A percentile compares a stretch with the other conserved stretches of the same genome.
These are phyloP conservation scores for Fusarium nelsonii DNA, from an alignment of 2,329 filamentous ascomycete species.

Conservation along the genomic window DNA sequence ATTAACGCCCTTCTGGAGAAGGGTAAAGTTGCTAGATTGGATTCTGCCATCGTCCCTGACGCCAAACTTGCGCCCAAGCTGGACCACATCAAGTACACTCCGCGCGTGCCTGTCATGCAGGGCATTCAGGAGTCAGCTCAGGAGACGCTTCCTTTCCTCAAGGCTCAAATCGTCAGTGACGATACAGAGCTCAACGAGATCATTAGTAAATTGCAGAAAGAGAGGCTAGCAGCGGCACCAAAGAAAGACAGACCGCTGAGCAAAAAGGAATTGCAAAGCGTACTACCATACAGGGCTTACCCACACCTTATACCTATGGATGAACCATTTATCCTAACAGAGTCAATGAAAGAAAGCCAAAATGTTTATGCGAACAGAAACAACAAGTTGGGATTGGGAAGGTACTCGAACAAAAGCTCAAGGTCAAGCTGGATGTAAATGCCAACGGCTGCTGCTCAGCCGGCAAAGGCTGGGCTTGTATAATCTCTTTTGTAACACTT, in stretches of 20 bases:
- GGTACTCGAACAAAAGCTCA: constrained; percentile 39
- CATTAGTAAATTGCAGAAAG: constrained; percentile 69
- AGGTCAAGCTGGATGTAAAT: constrained; percentile 47
- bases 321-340: constrained; percentile 54
- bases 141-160: constrained; percentile 73
- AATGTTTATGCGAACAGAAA: constrained; percentile 41
- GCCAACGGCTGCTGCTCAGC: not conserved
- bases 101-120: constrained; percentile 84
- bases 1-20: constrained; percentile 83
- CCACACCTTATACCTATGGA: constrained; percentile 53
- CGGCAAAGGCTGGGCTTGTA: constrained; percentile 1
- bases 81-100: constrained; percentile 74
- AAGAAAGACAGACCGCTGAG: constrained; percentile 45
- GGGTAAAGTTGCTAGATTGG: constrained; percentile 75
- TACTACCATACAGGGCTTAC: constrained; percentile 55
- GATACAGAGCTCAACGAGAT: constrained; percentile 82
- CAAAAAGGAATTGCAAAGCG: constrained; percentile 47
- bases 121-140: constrained; percentile 65
- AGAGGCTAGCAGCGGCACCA: constrained; percentile 32
- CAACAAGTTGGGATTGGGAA: constrained; percentile 47
- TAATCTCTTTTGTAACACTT: constrained; percentile 25
- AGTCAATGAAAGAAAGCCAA: constrained; percentile 48
- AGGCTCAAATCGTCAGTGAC: constrained; percentile 82
- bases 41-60: constrained; percentile 71
- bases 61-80: constrained; percentile 65